These are phyloP conservation scores for Lichtheimia ornata DNA, from an alignment of 371 early-diverging fungal genomes.

Conservation along the genomic window DNA sequence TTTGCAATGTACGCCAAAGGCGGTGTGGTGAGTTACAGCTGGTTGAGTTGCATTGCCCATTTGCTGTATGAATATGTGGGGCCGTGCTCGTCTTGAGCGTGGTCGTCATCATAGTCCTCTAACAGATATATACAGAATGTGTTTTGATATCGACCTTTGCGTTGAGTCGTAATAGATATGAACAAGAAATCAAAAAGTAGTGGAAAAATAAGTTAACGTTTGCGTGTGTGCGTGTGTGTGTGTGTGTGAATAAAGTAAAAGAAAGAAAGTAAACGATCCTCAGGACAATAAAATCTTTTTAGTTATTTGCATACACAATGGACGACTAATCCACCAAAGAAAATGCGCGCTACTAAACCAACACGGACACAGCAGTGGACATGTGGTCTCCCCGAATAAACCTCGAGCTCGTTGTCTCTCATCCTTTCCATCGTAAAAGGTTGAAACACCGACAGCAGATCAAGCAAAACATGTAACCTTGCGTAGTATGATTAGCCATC, in stretches of 20 bases:
- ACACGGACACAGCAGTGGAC: slow-evolving; percentile 12
- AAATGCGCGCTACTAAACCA: not conserved
- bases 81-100: not conserved
- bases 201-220: not conserved
- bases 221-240: not conserved
- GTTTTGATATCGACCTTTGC: not conserved
- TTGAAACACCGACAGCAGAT: not conserved
- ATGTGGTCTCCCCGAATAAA: slow-evolving; percentile 11
- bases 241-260: slow-evolving; percentile 6
- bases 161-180: slow-evolving; percentile 11
- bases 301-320: slow-evolving; percentile 6
- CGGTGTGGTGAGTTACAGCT: slow-evolving; percentile 29
- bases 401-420: not conserved
- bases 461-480: no score
- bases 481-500: no score
- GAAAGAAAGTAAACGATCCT: slow-evolving; percentile 4
- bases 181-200: slow-evolving; percentile 5
- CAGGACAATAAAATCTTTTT: slow-evolving; percentile 18
- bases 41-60: slow-evolving; percentile 28
- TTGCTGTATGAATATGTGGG: slow-evolving; percentile 3
- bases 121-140: slow-evolving; percentile 2
- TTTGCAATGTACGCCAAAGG: slow-evolving; percentile 33
- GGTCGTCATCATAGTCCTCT: slow-evolving; percentile 10
- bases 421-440: slow-evolving; percentile 2
- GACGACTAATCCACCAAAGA: not conserved